Evolutionary conservation across 2,329 filamentous ascomycete genomes (phyloP).

Genomic region (Proliferodiscus dingleyae): DNA sequence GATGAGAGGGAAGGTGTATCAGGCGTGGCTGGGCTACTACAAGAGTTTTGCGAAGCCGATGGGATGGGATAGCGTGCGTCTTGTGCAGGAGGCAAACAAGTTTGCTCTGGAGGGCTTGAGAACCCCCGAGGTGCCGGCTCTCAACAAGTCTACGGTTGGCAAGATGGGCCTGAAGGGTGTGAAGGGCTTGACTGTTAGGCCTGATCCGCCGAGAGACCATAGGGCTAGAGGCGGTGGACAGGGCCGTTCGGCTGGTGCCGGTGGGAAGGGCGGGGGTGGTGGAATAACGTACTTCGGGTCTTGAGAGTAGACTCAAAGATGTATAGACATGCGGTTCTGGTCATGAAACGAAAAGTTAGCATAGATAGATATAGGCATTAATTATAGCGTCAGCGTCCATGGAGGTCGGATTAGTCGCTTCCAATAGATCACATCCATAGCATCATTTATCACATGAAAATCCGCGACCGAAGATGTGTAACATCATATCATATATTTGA

Average conservation of each 20-base stretch:
- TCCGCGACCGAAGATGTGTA: too few species aligned
- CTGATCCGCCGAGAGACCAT: conserved; percentile 35
- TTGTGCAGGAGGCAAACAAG: conserved; percentile 48
- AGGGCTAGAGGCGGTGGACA: conserved; percentile 17
- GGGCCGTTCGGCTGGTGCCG: conserved; percentile 14
- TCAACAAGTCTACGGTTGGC: conserved; percentile 43
- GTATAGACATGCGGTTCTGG: conserved; percentile 3
- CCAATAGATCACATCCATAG: conserved; percentile 8
- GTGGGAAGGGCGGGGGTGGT: conserved; percentile 15
- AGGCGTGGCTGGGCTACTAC: conserved; percentile 52
- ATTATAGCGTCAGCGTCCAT: conserved; percentile 14
- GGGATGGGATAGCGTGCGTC: conserved; percentile 29
- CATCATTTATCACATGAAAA: too few species aligned
- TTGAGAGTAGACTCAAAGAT: not conserved
- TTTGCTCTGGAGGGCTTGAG: conserved; percentile 46
- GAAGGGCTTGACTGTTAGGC: conserved; percentile 42
- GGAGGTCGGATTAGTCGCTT: conserved; percentile 1
- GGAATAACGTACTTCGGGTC: conserved; percentile 11
- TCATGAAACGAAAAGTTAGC: too few species aligned
- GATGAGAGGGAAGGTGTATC: conserved; percentile 46
- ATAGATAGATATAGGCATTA: conserved; percentile 7
- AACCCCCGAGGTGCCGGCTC: conserved; percentile 41
- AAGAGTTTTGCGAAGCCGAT: conserved; percentile 45
- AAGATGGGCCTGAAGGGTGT: conserved; percentile 56
- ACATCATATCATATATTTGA: too few species aligned